phyloP scores from a whole-genome alignment of 2,329 filamentous ascomycete species.

The Kalaharituber pfeilii region DNA sequence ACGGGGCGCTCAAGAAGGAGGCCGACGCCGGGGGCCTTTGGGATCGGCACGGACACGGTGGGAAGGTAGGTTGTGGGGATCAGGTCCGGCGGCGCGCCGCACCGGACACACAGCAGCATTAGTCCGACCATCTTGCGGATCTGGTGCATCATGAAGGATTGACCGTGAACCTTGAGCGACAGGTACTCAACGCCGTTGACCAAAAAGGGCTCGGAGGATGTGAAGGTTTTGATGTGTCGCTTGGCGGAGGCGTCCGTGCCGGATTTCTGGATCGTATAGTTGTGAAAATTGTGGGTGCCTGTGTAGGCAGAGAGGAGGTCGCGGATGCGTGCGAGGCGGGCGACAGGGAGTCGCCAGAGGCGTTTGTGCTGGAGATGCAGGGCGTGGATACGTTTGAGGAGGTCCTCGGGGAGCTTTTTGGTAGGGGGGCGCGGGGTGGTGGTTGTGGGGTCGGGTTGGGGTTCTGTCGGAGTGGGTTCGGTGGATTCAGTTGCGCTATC shows the following conservation, averaged over 20 bases:
- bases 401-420: constrained; percentile 6
- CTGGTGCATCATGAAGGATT: constrained; percentile 99
- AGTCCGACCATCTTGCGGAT: constrained; percentile 98
- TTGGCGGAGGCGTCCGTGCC: constrained; percentile 68
- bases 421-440: not conserved
- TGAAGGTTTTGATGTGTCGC: constrained; percentile 82
- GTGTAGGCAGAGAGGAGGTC: constrained; percentile 55
- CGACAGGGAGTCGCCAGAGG: constrained; percentile 59
- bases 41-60: constrained; percentile 62
- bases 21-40: constrained; percentile 81
- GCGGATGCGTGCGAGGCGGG: constrained; percentile 59
- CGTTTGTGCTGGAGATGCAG: constrained; percentile 71
- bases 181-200: constrained; percentile 92
- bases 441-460: not conserved
- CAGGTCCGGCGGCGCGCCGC: constrained; percentile 53
- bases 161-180: constrained; percentile 85
- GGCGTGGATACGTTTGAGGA: constrained; percentile 53
- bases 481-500: constrained; percentile 16
- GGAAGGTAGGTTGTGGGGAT: constrained; percentile 60
- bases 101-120: constrained; percentile 67
- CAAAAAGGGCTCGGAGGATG: constrained; percentile 52
- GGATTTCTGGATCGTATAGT: constrained; percentile 86
- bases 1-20: constrained; percentile 78
- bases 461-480: constrained; percentile 12
- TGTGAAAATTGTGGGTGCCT: constrained; percentile 86